Percentiles rank a stretch among this genome's conserved stretches.
Conservation (phyloP, 495 filamentous ascomycete genomes). For the Opeltia flavorubescens region DNA sequence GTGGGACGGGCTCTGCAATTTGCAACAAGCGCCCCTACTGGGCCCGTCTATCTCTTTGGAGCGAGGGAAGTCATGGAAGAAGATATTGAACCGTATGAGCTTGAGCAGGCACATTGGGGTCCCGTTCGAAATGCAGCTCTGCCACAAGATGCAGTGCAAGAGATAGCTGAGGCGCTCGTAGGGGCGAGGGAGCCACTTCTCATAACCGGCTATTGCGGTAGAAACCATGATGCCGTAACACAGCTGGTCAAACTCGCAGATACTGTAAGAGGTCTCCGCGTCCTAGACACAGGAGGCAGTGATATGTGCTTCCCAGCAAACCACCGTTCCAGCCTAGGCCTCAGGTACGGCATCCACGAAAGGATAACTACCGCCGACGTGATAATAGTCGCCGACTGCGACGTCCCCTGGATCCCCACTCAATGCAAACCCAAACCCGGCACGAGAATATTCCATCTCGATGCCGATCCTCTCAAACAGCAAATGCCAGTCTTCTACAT, state of each 20-base stretch:
- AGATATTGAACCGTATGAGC: conserved; percentile 66
- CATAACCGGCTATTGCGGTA: conserved; percentile 72
- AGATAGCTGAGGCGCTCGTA: conserved; percentile 57
- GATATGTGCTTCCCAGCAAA: conserved; percentile 93
- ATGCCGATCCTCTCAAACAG: conserved; percentile 76
- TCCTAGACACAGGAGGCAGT: conserved; percentile 79
- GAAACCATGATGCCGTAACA: conserved; percentile 52
- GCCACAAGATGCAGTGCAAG: conserved; percentile 45
- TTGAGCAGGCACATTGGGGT: conserved; percentile 63
- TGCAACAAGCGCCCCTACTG: conserved; percentile 64
- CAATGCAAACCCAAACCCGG: conserved; percentile 37
- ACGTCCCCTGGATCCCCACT: conserved; percentile 61
- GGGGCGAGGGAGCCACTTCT: conserved; percentile 62
- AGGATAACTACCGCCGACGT: conserved; percentile 63
- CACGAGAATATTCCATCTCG: conserved; percentile 66
- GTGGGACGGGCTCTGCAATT: conserved; percentile 84
- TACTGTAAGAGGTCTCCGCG: conserved; percentile 61
- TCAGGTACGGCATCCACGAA: conserved; percentile 65
- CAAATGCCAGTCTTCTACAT: conserved; percentile 80
- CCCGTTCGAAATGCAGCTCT: conserved; percentile 65
- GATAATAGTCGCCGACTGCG: conserved; percentile 78
- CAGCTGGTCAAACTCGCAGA: conserved; percentile 69
- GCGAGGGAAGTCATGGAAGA: conserved; percentile 87
- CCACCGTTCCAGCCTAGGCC: conserved; percentile 58
- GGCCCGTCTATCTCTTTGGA: conserved; percentile 74